Conservation (phyloP, 1,284 basidiomycete genomes). For the Pyrrhoderma lamaoense region DNA sequence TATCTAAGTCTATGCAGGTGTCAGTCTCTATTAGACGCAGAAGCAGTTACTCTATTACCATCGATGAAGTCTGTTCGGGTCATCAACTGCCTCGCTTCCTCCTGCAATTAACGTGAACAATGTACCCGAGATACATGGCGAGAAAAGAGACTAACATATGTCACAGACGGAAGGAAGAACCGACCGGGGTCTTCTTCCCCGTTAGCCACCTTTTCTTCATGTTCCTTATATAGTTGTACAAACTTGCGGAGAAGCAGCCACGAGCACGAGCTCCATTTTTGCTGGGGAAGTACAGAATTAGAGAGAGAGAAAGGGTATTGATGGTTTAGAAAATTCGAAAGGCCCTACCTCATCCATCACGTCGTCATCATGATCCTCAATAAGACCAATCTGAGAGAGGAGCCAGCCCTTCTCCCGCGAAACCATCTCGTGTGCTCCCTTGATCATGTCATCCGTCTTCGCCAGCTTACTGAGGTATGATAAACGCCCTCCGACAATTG, state of each 20-base stretch:
- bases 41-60: constrained; percentile 33
- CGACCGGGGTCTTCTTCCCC: constrained; percentile 34
- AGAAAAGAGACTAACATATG: constrained; percentile 41
- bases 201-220: constrained; percentile 37
- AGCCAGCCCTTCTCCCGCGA: constrained; percentile 74
- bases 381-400: constrained; percentile 61
- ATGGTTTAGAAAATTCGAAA: not conserved
- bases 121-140: constrained; percentile 8
- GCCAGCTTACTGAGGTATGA: constrained; percentile 65
- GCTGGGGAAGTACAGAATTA: constrained; percentile 25
- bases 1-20: constrained; percentile 46
- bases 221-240: constrained; percentile 49
- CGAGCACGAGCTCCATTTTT: constrained; percentile 79
- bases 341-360: constrained; percentile 69
- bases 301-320: too few relatives aligned
- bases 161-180: constrained; percentile 50
- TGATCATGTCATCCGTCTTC: constrained; percentile 49
- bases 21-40: not conserved
- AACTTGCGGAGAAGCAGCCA: constrained; percentile 70
- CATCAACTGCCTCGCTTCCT: constrained; percentile 64
- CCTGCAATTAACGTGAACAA: constrained; percentile 36
- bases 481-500: constrained; percentile 69
- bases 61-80: constrained; percentile 77
- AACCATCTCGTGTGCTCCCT: constrained; percentile 58
- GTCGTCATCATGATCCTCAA: constrained; percentile 76